Evolutionary conservation across 2,329 filamentous ascomycete species (phyloP).

Genomic region (Neoarthrinium moseri): DNA sequence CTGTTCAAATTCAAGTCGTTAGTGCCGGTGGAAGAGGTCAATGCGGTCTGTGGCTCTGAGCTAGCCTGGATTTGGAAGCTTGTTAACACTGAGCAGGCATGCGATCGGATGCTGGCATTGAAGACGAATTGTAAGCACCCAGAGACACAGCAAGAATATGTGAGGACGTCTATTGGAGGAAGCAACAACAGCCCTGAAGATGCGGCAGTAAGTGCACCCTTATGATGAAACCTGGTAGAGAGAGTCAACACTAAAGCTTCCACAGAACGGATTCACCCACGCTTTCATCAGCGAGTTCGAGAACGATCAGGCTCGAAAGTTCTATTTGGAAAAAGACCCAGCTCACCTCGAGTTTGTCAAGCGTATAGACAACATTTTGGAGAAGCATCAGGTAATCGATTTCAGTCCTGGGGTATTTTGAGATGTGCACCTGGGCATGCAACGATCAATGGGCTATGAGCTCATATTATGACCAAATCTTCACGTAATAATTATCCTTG

Average conservation of each 20-base stretch:
- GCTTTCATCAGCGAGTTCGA: slow-evolving; percentile 66
- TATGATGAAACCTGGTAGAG: background rate
- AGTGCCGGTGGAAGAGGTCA: slow-evolving; percentile 24
- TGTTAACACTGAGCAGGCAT: slow-evolving; percentile 20
- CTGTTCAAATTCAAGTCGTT: slow-evolving; percentile 25
- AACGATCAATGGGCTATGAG: background rate
- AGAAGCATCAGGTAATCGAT: slow-evolving; percentile 56
- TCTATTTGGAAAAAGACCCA: slow-evolving; percentile 64
- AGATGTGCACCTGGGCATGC: background rate
- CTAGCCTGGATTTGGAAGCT: background rate
- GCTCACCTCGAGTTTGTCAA: slow-evolving; percentile 58
- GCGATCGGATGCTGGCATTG: slow-evolving; percentile 40
- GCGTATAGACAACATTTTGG: slow-evolving; percentile 43
- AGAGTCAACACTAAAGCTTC: too few species aligned
- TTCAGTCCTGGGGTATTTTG: slow-evolving; percentile 43
- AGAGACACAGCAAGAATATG: slow-evolving; percentile 54
- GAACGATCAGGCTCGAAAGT: slow-evolving; percentile 61
- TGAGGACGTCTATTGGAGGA: slow-evolving; percentile 56
- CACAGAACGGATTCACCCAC: slow-evolving; percentile 60
- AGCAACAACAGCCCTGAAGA: slow-evolving; percentile 61
- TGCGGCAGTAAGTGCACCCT: slow-evolving; percentile 44
- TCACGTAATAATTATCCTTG: too few species aligned
- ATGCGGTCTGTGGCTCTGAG: slow-evolving; percentile 21
- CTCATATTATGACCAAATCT: background rate
- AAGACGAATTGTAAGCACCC: slow-evolving; percentile 61